phyloP scores from a whole-genome alignment of 1,139 yeast species.

The Nakaseomyces sp. region DNA sequence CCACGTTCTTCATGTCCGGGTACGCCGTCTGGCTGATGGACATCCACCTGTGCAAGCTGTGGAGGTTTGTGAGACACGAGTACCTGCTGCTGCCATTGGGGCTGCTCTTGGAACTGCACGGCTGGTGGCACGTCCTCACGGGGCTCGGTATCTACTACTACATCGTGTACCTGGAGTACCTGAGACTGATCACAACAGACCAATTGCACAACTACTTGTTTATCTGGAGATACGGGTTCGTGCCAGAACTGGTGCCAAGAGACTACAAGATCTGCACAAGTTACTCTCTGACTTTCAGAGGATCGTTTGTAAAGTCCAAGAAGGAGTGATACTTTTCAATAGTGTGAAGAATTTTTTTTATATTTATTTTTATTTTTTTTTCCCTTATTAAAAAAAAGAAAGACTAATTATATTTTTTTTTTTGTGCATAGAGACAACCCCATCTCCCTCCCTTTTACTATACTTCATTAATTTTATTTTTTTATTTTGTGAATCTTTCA shows the following conservation, averaged over 20 bases:
- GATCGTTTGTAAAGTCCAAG: background rate
- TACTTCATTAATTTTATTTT: background rate
- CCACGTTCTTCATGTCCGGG: constrained; percentile 56
- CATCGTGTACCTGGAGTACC: constrained; percentile 50
- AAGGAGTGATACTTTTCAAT: no score
- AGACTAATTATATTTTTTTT: background rate
- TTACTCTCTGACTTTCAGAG: background rate
- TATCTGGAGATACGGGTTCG: constrained; percentile 41
- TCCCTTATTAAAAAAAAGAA: background rate
- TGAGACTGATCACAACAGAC: constrained; percentile 52
- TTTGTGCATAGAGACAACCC: constrained; percentile 6
- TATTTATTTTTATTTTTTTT: no score
- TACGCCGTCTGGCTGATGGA: constrained; percentile 70
- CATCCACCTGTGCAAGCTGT: constrained; percentile 59
- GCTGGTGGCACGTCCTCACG: constrained; percentile 93
- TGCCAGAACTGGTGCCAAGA: constrained; percentile 35
- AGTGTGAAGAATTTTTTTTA: background rate
- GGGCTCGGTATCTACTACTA: constrained; percentile 71
- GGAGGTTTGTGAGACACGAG: constrained; percentile 51
- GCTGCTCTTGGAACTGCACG: constrained; percentile 79
- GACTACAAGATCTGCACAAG: background rate
- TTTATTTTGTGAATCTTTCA: no score
- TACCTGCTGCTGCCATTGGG: constrained; percentile 79
- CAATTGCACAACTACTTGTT: constrained; percentile 44
- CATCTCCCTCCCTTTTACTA: background rate